A percentile compares a stretch with the other conserved stretches of the same genome.
phyloP scores from a whole-genome alignment of 768 basidiomycete species.

The Mycena belliarum region DNA sequence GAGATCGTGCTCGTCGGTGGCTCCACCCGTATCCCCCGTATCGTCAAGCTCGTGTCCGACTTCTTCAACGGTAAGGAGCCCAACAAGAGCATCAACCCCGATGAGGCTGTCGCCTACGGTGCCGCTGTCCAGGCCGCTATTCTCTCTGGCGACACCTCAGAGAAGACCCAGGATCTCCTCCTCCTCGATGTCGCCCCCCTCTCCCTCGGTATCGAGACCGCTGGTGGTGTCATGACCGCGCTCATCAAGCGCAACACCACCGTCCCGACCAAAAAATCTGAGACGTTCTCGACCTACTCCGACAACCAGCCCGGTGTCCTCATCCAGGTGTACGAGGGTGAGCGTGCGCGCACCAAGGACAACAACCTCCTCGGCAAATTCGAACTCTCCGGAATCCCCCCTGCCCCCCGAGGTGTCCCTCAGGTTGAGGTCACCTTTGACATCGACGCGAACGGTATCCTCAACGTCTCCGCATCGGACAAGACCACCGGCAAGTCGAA shows the following conservation, averaged over 20 bases:
- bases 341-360: slow-evolving; percentile 97
- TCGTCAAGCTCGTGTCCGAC: slow-evolving; percentile 96
- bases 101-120: slow-evolving; percentile 98
- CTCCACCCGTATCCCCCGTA: slow-evolving; percentile 97
- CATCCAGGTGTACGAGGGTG: slow-evolving; percentile 98
- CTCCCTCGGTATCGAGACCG: slow-evolving; percentile 95
- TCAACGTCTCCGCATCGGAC: slow-evolving; percentile 94
- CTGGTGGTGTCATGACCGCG: slow-evolving; percentile 98
- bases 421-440: slow-evolving; percentile 98
- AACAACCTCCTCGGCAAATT: slow-evolving; percentile 99
- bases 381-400: slow-evolving; percentile 94
- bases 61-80: slow-evolving; percentile 99
- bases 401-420: slow-evolving; percentile 96
- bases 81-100: slow-evolving; percentile 99
- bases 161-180: slow-evolving; percentile 95
- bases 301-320: slow-evolving; percentile 99
- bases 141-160: slow-evolving; percentile 95
- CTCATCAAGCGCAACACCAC: slow-evolving; percentile 99
- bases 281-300: slow-evolving; percentile 97
- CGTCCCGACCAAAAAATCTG: slow-evolving; percentile 97
- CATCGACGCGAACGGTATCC: slow-evolving; percentile 94
- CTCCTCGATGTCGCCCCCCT: slow-evolving; percentile 92
- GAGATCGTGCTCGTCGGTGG: slow-evolving; percentile 98
- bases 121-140: slow-evolving; percentile 99
- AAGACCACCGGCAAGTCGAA: slow-evolving; percentile 97